A percentile compares a stretch with the other conserved stretches of the same genome.
Evolutionary conservation across 306 rosid genomes (phyloP).

Genomic region (Carpinus fangiana): DNA sequence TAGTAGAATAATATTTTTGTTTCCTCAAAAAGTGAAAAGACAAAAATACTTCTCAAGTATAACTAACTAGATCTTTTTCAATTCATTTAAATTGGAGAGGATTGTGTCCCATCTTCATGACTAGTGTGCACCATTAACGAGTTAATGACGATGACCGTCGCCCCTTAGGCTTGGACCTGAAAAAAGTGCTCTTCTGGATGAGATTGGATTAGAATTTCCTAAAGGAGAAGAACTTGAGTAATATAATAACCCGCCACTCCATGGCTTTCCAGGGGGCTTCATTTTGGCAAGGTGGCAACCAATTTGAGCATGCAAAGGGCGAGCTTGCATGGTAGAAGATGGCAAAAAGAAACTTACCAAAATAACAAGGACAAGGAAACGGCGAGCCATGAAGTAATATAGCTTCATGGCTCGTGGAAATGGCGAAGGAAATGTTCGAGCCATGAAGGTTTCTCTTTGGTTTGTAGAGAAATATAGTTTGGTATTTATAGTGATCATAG

Average conservation of each 20-base stretch:
- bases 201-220: background rate
- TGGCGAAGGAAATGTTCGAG: no score
- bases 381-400: background rate
- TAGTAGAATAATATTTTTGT: no score
- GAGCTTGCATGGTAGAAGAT: slow-evolving; percentile 9
- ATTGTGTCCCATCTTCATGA: no score
- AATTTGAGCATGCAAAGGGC: slow-evolving; percentile 17
- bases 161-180: background rate
- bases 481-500: background rate
- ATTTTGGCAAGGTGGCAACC: background rate
- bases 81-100: no score
- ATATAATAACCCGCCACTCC: slow-evolving; percentile 5
- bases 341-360: slow-evolving; percentile 27
- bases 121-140: background rate
- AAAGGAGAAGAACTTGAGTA: slow-evolving; percentile 23
- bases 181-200: no score
- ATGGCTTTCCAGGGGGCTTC: slow-evolving; percentile 6
- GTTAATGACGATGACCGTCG: background rate
- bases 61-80: no score
- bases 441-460: background rate
- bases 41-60: no score
- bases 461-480: background rate
- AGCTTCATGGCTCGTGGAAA: no score
- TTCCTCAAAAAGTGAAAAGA: no score
- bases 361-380: slow-evolving; percentile 16